These are phyloP conservation scores for Nigrospora oryzae DNA, from an alignment of 2,329 filamentous ascomycete genomes.

Conservation along the genomic window DNA sequence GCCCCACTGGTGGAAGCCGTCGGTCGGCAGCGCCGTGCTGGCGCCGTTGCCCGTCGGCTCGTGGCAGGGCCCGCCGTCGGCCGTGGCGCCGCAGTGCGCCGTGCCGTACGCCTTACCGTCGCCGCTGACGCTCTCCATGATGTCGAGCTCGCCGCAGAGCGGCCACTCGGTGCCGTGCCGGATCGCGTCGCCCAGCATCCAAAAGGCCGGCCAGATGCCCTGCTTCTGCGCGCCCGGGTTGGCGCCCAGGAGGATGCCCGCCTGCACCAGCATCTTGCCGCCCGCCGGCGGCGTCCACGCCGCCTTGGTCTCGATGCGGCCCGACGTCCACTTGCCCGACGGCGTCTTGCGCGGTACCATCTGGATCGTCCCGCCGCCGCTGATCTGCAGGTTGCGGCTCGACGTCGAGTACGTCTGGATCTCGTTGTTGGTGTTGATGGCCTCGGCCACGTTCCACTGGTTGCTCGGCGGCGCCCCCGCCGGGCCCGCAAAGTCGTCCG, in stretches of 20 bases:
- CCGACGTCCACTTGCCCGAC: conserved; percentile 37
- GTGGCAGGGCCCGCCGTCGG: conserved; percentile 34
- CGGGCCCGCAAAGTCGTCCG: conserved; percentile 33
- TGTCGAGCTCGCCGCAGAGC: conserved; percentile 40
- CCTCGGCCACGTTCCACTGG: conserved; percentile 37
- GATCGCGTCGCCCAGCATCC: conserved; percentile 39
- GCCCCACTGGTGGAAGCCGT: conserved; percentile 40
- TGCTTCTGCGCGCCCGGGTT: conserved; percentile 29
- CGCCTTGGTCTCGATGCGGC: conserved; percentile 37
- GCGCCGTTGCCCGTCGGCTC: conserved; percentile 32
- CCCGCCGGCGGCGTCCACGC: conserved; percentile 33
- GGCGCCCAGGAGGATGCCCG: conserved; percentile 33
- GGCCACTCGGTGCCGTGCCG: conserved; percentile 38
- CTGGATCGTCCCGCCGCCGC: conserved; percentile 41
- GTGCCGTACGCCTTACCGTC: conserved; percentile 35
- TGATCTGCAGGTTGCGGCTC: conserved; percentile 38
- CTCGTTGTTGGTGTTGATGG: conserved; percentile 39
- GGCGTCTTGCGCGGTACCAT: conserved; percentile 34
- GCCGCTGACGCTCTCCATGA: conserved; percentile 41
- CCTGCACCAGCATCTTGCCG: conserved; percentile 32
- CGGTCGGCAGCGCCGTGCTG: conserved; percentile 29
- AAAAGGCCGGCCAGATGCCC: conserved; percentile 46
- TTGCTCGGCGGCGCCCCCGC: conserved; percentile 26
- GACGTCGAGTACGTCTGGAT: conserved; percentile 36
- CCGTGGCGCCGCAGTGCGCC: conserved; percentile 34